Evolutionary conservation across 805 yeast genomes (phyloP), one percentile per base, ranked within the genome.

Genomic region (Myxozyma geophila): DNA sequence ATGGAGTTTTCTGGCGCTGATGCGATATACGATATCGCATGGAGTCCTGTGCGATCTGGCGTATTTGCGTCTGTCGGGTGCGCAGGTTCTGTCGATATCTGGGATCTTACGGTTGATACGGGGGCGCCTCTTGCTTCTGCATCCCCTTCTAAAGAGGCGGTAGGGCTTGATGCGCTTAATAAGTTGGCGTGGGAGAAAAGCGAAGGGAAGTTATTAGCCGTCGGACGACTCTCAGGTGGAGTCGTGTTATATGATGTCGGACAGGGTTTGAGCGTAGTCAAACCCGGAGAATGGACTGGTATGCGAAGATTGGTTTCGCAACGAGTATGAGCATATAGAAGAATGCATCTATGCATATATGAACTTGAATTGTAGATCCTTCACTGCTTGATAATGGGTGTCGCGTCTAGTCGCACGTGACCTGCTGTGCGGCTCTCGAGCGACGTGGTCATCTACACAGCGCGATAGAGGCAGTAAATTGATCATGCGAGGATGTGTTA

Each of bases 51-150:
- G 12, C 65, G 67, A 13, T 70, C 77, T 2, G 62, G 71, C 1
- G 70, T 76, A 17, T 79, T 78, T 66, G 81, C 77, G 9, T 46
- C 72, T 10, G 78, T 74, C 9, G 78, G 74, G 37, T 73, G 75
- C 2, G 58, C 70, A 2, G 80, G 80, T 1, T 54, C 59, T 36
- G 56, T 78, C 40, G 76, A 76, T 57, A 60, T 80, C 39, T 80
- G 81, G 81, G 76, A 80, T 64, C 62, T 80, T 7, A 39, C 66
- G 7, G 66, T 67, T 28, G 77, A 72, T 47, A 59, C 70, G 17
- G 76, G 75, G 17, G 67, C 66, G 13, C 75, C 79, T 1, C 48
- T 72, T 13, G 67, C 70, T 1, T 36, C 40, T 10, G 62, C 61
- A 36, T 53, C 52, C 19, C 72, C 74, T 0, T 15, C 66, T 7